Base-by-base conservation (phyloP, 805 yeast species). In the Myxozyma neotropica region DNA sequence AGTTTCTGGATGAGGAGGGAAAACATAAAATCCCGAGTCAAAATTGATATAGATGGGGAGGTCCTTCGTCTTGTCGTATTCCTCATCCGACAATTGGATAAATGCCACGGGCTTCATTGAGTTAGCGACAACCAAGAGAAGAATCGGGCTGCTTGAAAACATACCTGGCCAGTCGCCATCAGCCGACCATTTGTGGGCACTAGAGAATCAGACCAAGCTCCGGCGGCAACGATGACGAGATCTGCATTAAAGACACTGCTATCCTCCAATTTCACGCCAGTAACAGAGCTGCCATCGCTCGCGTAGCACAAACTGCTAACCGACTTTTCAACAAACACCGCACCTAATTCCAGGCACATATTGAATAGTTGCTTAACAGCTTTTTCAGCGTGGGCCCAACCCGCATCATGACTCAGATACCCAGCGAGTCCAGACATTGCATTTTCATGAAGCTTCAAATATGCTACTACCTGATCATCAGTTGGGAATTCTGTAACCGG, bases 341-440 rank as follows among this genome's bases (percentile, higher is more conserved):
- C 65, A 13, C 69, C 69, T 6, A 50, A 38, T 17, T 53, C 54
- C 5, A 53, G 43, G 44, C 61, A 54, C 47, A 33, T 48, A 12
- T 27, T 26, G 29, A 50, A 61, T 17, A 61, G 36, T 26, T 48
- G 50, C 31, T 38, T 33, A 4, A 54, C 50, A 3, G 69, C 62
- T 1, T 48, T 54, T 3, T 27, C 48, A 1, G 69, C 67, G 46
- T 57, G 23, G 10, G 65, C 69, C 68, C 68, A 66, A 10, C 69
- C 69, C 12, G 69, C 67, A 13, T 43, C 59, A 24, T 57, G 59
- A 29, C 60, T 64, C 49, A 71, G 69, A 47, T 69, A 71, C 0
- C 76, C 73, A 19, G 67, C 55, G 2, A 71, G 60, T 15, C 62
- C 68, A 19, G 68, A 66, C 24, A 70, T 46, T 10, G 74, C 71